These are phyloP conservation scores for Phytopythium vexans DNA, from an alignment of 352 stramenopile genomes.

Conservation along the genomic window DNA sequence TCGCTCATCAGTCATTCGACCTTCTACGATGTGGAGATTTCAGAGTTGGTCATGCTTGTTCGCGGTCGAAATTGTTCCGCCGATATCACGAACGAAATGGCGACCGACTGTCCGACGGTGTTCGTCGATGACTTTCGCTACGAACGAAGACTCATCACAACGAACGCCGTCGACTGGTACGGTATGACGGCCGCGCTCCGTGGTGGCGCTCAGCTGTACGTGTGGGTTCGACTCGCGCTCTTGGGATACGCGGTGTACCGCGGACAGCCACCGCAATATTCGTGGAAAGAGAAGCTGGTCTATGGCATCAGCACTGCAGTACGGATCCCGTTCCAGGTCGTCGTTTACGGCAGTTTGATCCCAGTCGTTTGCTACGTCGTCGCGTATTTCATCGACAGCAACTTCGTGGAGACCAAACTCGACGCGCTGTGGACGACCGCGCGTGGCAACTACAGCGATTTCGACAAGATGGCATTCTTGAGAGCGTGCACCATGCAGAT, in stretches of 20 bases:
- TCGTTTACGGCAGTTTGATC: conserved; percentile 49
- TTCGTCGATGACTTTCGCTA: conserved; percentile 60
- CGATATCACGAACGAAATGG: neutral
- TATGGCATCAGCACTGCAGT: too few species aligned
- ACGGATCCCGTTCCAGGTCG: conserved; percentile 42
- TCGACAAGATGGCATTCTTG: conserved; percentile 26
- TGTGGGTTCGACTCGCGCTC: conserved; percentile 42
- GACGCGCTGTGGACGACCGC: conserved; percentile 34
- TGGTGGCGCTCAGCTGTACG: conserved; percentile 26
- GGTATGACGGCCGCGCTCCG: conserved; percentile 24
- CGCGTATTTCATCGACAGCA: conserved; percentile 37
- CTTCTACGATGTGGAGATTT: conserved; percentile 16
- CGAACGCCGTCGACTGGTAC: conserved; percentile 34
- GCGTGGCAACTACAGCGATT: conserved; percentile 9
- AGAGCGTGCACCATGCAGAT: conserved; percentile 35
- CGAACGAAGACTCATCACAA: conserved; percentile 32
- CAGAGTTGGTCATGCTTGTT: conserved; percentile 30
- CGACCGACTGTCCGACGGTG: conserved; percentile 19
- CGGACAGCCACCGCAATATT: neutral
- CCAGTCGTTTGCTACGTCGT: conserved; percentile 31
- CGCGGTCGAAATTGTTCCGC: conserved; percentile 19
- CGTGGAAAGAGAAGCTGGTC: neutral
- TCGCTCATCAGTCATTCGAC: conserved; percentile 8
- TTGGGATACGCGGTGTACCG: conserved; percentile 22
- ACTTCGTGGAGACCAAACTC: conserved; percentile 32